Evolutionary conservation across 768 basidiomycete species (phyloP), one percentile per base, ranked within the genome.

Genomic region (Lanmaoa rubissima): DNA sequence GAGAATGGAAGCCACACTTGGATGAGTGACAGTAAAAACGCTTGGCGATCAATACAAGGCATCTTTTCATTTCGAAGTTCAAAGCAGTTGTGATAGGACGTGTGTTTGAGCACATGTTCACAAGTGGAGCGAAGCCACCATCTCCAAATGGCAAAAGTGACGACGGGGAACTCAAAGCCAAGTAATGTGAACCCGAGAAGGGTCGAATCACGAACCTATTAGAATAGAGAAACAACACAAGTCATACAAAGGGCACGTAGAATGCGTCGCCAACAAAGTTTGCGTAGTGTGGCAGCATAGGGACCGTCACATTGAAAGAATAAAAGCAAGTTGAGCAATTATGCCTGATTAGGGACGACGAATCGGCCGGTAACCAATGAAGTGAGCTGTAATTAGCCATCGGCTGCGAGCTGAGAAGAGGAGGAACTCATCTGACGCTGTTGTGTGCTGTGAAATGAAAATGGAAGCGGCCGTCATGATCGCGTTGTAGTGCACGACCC

Each of bases 41-140:
- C 40, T 53, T 59, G 55, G 64, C 58, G 60, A 63, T 63, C 64
- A 60, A 63, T 65, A 56, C 64, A 57, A 63, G 58, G 58, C 61
- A 60, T 66, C 40, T 51, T 63, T 66, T 66, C 58, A 65, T 65
- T 66, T 60, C 32, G 40, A 38, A 5, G 40, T 43, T 50, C 39
- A 49, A 32, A n/a, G 48, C 21, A 48, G 46, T 36, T 53, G 53
- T 51, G 63, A 53, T 55, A 31, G 32, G 54, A 45, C 65, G 63
- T 63, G 64, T 61, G 65, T 60, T 60, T 41, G 60, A 40, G 44
- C 57, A 55, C 57, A 48, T 63, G 60, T 59, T 53, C 58, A 46
- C 10, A 12, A 50, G 54, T 55, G 53, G 53, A 43, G 53, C 42
- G 53, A 64, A 46, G 53, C 38, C 40, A 45, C 39, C 47, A 54